Evolutionary conservation across 2,329 filamentous ascomycete genomes (phyloP).

Genomic region (Colletotrichum coccodes): DNA sequence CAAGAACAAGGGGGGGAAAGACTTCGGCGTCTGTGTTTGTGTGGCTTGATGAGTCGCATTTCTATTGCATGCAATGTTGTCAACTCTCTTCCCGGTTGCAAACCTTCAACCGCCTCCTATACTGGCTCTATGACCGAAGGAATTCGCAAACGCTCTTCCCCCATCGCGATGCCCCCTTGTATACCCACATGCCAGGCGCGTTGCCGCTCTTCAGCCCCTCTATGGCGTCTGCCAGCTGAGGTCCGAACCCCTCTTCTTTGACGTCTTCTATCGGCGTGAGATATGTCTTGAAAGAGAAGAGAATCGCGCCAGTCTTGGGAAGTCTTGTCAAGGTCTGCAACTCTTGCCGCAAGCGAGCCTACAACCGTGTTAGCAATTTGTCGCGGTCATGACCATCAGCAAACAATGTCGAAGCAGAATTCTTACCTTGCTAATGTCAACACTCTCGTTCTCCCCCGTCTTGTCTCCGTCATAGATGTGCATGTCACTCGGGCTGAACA

Average conservation of each 20-base stretch:
- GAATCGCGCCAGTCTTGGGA: constrained; percentile 54
- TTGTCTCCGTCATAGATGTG: constrained; percentile 47
- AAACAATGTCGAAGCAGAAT: too few relatives aligned
- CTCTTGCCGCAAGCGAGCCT: constrained; percentile 55
- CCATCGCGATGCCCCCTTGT: constrained; percentile 62
- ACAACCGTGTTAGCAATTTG: neutral
- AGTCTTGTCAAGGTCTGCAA: constrained; percentile 62
- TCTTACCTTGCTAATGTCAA: constrained; percentile 50
- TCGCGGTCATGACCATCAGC: too few relatives aligned
- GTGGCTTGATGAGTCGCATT: too few relatives aligned
- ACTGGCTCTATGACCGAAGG: constrained; percentile 44
- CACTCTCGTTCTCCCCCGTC: constrained; percentile 45
- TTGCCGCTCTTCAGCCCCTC: constrained; percentile 62
- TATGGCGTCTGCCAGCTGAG: constrained; percentile 60
- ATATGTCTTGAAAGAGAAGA: constrained; percentile 68
- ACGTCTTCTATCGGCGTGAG: constrained; percentile 59
- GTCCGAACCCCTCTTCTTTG: constrained; percentile 59
- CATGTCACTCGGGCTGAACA: constrained; percentile 53
- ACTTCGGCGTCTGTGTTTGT: too few relatives aligned
- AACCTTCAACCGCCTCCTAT: too few relatives aligned
- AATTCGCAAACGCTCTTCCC: constrained; percentile 57
- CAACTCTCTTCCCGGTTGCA: too few relatives aligned
- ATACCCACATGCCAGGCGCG: constrained; percentile 62
- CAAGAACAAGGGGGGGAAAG: neutral
- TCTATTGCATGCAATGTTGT: too few relatives aligned